phyloP scores from a whole-genome alignment of 2,329 filamentous ascomycete genomes.

The Sporothrix pseudoabietina region DNA sequence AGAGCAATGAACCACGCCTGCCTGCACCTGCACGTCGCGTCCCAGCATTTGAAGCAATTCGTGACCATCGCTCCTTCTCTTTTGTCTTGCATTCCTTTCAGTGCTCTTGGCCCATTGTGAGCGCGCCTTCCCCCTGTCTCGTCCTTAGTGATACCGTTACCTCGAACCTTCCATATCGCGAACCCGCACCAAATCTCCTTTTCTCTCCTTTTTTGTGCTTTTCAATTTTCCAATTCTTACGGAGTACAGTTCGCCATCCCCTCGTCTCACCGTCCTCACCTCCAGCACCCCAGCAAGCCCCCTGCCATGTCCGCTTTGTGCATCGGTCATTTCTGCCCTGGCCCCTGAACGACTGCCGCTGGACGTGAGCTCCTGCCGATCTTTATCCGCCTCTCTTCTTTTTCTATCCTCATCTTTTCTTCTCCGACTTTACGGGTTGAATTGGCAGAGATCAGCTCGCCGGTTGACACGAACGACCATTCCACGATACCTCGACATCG shows the following conservation, averaged over 20 bases:
- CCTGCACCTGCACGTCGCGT: constrained; percentile 11
- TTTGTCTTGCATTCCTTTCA: background rate
- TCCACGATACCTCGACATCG: background rate
- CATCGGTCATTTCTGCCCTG: constrained; percentile 4
- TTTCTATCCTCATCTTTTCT: background rate
- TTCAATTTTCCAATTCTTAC: background rate
- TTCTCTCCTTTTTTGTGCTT: background rate
- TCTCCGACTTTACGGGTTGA: too few species aligned
- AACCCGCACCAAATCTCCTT: background rate
- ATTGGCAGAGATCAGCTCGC: background rate
- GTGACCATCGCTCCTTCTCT: background rate
- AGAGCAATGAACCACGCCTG: background rate
- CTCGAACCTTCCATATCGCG: constrained; percentile 13
- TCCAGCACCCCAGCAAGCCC: background rate
- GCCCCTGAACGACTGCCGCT: constrained; percentile 20
- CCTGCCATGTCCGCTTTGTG: constrained; percentile 14
- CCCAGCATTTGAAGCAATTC: background rate
- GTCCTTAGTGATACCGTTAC: constrained; percentile 28
- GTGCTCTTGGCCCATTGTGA: background rate
- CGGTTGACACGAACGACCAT: background rate
- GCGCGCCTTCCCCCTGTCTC: constrained; percentile 3
- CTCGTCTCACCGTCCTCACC: background rate
- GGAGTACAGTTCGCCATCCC: background rate
- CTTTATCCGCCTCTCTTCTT: constrained; percentile 24
- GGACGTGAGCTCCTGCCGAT: constrained; percentile 25